Base-by-base conservation (phyloP, 202 grass and related monocot species). In the Digitaria exilis region DNA sequence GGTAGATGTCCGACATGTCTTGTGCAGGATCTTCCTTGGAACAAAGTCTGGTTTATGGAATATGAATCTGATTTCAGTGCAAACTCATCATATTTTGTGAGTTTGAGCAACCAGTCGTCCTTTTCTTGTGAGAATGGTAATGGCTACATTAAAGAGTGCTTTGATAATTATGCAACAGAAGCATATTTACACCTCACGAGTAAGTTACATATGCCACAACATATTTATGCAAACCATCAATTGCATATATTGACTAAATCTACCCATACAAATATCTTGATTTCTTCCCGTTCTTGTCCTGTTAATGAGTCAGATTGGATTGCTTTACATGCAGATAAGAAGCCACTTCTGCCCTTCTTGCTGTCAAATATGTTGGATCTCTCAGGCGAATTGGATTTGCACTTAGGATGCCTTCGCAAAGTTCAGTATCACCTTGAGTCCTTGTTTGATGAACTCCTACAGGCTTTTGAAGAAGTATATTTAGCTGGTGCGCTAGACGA, bases 381-480 rank as follows among this genome's bases (percentile, higher is more conserved):
- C 24, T 71, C 89, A 16, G 89, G 89, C 22, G 87, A 97, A 79
- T 66, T 94, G 17, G 78, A 81, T 19, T 75, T 76, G 71, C 65
- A 90, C 32, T 71, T 90, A 41, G 71, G 71, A 80, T 83, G 76
- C 65, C 85, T 97, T 70, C 72, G 85, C 17, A 84, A 70, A 49
- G 78, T 91, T 75, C 81, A 94, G 58, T 91, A 86, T 51, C 82
- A 91, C 41, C n/a, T 90, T 14, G 87, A 90, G 61, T 84, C 66
- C 55, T 25, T 86, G 59, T 73, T 85, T 60, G 67, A 82, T 82
- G 77, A 74, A 59, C 56, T 89, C 19, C n/a, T 55, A n/a, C 25
- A 78, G 35, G 74, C 76, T 48, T 31, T 74, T 45, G 19, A 83
- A 50, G 37, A 83, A 71, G 56, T 42, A 67, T 78, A 4, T 62